These are phyloP conservation scores for Phytophthora melonis DNA, from an alignment of 352 stramenopile species.

Conservation along the genomic window DNA sequence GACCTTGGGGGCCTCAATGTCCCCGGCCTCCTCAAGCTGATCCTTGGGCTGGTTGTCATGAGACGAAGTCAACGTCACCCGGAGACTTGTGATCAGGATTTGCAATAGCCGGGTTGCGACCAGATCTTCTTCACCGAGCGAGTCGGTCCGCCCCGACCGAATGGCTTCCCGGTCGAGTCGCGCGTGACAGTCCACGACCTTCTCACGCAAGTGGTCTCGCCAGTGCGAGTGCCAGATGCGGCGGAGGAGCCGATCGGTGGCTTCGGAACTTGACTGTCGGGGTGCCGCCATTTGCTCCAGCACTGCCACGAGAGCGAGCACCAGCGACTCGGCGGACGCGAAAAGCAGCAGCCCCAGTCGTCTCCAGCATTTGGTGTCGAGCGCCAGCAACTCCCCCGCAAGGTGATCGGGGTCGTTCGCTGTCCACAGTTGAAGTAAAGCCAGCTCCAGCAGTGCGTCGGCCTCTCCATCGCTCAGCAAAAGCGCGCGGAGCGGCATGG, in stretches of 20 bases:
- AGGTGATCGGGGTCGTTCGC: slow-evolving; percentile 17
- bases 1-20: slow-evolving; percentile 18
- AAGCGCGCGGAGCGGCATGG: slow-evolving; percentile 24
- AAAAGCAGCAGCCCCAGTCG: slow-evolving; percentile 41
- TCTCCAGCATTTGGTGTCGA: slow-evolving; percentile 35
- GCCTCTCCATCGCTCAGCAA: slow-evolving; percentile 15
- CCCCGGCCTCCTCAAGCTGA: slow-evolving; percentile 1
- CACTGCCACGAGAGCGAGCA: slow-evolving; percentile 28
- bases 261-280: slow-evolving; percentile 2
- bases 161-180: slow-evolving; percentile 31
- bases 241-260: slow-evolving; percentile 19
- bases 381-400: slow-evolving; percentile 21
- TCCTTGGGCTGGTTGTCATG: slow-evolving; percentile 24
- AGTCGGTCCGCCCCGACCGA: slow-evolving; percentile 25
- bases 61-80: slow-evolving; percentile 24
- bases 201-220: slow-evolving; percentile 35
- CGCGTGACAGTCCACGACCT: slow-evolving; percentile 32
- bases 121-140: slow-evolving; percentile 25
- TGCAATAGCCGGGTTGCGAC: slow-evolving; percentile 34
- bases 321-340: slow-evolving; percentile 23
- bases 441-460: slow-evolving; percentile 32
- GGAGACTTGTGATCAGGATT: slow-evolving; percentile 37
- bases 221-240: slow-evolving; percentile 27
- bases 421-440: slow-evolving; percentile 36
- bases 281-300: slow-evolving; percentile 24